These are phyloP conservation scores for Erythrobasidium hasegawianum DNA, from an alignment of 1,284 basidiomycete genomes.

Conservation along the genomic window DNA sequence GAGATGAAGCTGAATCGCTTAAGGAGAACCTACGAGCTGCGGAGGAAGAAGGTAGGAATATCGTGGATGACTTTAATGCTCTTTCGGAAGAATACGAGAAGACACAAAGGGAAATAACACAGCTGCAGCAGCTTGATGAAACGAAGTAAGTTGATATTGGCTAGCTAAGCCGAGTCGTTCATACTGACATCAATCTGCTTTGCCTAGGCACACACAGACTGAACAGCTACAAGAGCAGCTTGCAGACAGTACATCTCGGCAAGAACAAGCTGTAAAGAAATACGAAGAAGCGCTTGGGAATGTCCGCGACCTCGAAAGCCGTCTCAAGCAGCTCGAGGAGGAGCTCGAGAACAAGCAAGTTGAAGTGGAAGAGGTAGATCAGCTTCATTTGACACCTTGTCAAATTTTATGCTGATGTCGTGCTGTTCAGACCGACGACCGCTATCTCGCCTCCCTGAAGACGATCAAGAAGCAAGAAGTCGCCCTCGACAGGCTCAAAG, in stretches of 20 bases:
- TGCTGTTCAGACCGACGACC: constrained; percentile 24
- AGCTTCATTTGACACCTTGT: too few relatives aligned
- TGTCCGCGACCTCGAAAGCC: neutral
- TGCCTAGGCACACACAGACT: neutral
- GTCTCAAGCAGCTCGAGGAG: neutral
- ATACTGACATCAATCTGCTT: too few relatives aligned
- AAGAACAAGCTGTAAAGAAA: neutral
- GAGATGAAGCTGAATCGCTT: neutral
- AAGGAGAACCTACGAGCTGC: constrained; percentile 12
- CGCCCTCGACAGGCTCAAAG: constrained; percentile 24
- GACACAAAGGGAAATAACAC: constrained; percentile 3
- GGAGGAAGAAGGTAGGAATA: constrained; percentile 29
- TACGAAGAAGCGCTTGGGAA: neutral
- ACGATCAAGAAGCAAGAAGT: constrained; percentile 25
- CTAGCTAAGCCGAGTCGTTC: too few relatives aligned
- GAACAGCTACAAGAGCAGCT: neutral
- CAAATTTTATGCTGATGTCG: too few relatives aligned
- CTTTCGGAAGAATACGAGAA: constrained; percentile 23
- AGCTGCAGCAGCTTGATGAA: constrained; percentile 9
- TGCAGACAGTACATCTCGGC: neutral
- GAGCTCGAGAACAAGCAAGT: constrained; percentile 18
- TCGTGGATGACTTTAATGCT: constrained; percentile 29
- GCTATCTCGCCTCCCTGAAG: constrained; percentile 25
- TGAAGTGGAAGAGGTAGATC: constrained; percentile 23
- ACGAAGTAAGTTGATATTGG: constrained; percentile 17